phyloP scores from a whole-genome alignment of 2,329 filamentous ascomycete species.

The Bertia moriformis region DNA sequence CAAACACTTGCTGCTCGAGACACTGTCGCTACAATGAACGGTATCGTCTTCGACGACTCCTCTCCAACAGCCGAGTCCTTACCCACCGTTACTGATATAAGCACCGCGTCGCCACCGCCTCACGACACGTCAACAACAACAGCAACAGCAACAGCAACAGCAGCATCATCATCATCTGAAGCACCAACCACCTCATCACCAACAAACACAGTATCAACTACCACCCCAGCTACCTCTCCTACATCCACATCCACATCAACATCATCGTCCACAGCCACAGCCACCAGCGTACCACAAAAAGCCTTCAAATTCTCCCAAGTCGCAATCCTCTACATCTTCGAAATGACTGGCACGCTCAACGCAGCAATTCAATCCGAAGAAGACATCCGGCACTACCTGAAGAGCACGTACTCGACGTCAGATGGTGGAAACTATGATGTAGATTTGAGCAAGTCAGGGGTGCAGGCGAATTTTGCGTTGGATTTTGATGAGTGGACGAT shows the following conservation, averaged over 20 bases:
- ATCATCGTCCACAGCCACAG: conserved; percentile 1
- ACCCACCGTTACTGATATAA: neutral
- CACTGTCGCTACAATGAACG: conserved; percentile 15
- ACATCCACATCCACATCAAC: too few species aligned
- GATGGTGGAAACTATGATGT: neutral
- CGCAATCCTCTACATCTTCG: conserved; percentile 9
- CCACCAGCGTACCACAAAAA: conserved; percentile 6
- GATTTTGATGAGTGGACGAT: neutral
- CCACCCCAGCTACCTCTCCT: neutral
- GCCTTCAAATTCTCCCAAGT: conserved; percentile 12
- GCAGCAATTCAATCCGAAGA: neutral
- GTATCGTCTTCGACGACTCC: conserved; percentile 15
- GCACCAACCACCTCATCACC: conserved; percentile 2
- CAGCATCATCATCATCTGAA: neutral
- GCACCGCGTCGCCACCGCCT: conserved; percentile 3
- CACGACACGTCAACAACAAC: conserved; percentile 4
- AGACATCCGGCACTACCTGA: neutral
- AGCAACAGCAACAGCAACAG: neutral
- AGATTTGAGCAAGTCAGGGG: neutral
- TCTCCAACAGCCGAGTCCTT: neutral
- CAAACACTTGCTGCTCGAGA: conserved; percentile 17
- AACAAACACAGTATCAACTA: conserved; percentile 4
- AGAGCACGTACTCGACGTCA: neutral
- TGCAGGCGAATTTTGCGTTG: neutral
- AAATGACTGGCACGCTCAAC: neutral